These are phyloP conservation scores for Chenopodium berlandieri DNA, from an alignment of 148 eudicot genomes.

Conservation along the genomic window DNA sequence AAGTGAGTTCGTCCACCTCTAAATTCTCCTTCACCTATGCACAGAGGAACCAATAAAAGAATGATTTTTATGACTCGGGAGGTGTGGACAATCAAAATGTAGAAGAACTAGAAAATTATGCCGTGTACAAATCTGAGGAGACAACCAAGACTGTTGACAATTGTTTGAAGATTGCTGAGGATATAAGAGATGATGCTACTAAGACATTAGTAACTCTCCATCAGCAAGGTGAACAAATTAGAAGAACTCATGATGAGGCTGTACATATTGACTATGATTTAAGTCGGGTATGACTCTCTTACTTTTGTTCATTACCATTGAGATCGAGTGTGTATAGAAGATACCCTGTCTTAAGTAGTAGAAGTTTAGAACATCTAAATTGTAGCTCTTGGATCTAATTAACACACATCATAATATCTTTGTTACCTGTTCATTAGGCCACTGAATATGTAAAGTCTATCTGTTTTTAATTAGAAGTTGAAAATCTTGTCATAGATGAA, in stretches of 20 bases:
- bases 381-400: neutral
- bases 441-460: neutral
- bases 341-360: neutral
- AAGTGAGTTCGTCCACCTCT: conserved; percentile 32
- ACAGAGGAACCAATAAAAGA: conserved; percentile 68
- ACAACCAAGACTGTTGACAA: conserved; percentile 67
- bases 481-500: no score
- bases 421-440: neutral
- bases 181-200: conserved; percentile 84
- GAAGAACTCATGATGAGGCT: conserved; percentile 73
- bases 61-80: conserved; percentile 78
- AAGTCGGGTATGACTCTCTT: conserved; percentile 62
- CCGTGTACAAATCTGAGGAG: conserved; percentile 85
- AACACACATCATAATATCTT: neutral
- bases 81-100: conserved; percentile 74
- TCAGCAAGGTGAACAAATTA: conserved; percentile 93
- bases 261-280: conserved; percentile 85
- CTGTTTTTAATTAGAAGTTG: neutral
- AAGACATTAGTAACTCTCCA: conserved; percentile 73
- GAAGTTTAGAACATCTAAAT: neutral
- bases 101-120: conserved; percentile 73
- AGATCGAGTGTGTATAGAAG: neutral
- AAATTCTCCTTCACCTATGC: conserved; percentile 39
- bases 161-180: conserved; percentile 81
- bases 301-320: neutral